Evolutionary conservation across 805 yeast genomes (phyloP), one percentile per base, ranked within the genome.

Genomic region (Priceomyces fermenticarens): DNA sequence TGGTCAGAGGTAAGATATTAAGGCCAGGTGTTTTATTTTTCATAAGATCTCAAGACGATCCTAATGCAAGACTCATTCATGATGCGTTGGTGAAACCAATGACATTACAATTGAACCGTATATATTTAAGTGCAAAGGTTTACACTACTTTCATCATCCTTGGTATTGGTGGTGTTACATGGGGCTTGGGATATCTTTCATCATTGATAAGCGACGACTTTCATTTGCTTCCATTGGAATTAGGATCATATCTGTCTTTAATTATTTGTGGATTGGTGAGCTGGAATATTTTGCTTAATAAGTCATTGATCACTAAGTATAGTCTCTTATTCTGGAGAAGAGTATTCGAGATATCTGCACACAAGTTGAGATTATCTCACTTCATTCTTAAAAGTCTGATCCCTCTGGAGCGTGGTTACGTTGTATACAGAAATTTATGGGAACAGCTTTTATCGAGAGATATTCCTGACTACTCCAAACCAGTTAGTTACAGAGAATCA

Each of bases 11-110:
- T 34, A 64, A 70, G 44, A 80, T 88, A 30, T 72, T 91, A 43
- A 76, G 99, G 41, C 83, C 85, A 0, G 99, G 99, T 10, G 96
- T 88, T 7, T 69, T 93, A 35, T 93, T 81, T 60, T 93, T 93
- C 65, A 85, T 93, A 45, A 77, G 96, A 52, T 88, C 96, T 15
- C 96, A 97, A 3, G 97, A 89, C 52, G 97, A 93, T 57, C 96
- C 96, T 30, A 85, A 87, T 51, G 82, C 88, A 35, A 80, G 91
- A 49, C 77, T 93, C 10, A 75, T 91, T 32, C 91, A 88, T 49
- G 96, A 90, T 57, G 93, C 96, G 1, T 62, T 93, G 39, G 83
- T 85, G 43, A 80, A 85, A 49, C 86, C 96, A 0, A 75, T 91
- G 53, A 47, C 62, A 7, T 66, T 83, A 35, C 97, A 93, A 57